A percentile compares a stretch with the other conserved stretches of the same genome.
phyloP scores from a whole-genome alignment of 2,329 filamentous ascomycete species.

The Phaeosphaeria sp. region DNA sequence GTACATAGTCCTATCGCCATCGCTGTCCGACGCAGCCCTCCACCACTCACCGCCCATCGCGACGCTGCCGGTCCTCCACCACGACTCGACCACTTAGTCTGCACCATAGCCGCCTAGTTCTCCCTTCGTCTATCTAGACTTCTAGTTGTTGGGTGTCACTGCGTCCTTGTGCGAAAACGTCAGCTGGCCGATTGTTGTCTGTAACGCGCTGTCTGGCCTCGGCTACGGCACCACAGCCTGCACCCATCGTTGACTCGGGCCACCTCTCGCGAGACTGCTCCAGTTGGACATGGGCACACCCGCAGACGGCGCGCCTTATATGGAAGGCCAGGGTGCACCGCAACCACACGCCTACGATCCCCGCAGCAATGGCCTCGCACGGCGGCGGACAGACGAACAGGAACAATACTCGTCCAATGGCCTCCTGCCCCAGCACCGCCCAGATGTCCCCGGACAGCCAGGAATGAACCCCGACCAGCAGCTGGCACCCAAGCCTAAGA shows the following conservation, averaged over 20 bases:
- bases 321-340: slow-evolving; percentile 38
- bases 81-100: not conserved
- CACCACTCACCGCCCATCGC: slow-evolving; percentile 11
- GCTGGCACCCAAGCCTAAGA: slow-evolving; percentile 35
- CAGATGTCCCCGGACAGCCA: slow-evolving; percentile 31
- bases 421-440: slow-evolving; percentile 31
- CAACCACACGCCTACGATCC: slow-evolving; percentile 39
- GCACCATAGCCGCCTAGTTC: not conserved
- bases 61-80: slow-evolving; percentile 1
- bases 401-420: slow-evolving; percentile 29
- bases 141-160: not conserved
- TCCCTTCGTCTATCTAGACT: not conserved
- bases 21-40: slow-evolving; percentile 20
- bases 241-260: slow-evolving; percentile 4
- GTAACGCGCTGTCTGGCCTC: slow-evolving; percentile 13
- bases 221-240: slow-evolving; percentile 8
- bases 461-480: slow-evolving; percentile 40
- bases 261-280: slow-evolving; percentile 30
- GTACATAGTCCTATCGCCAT: slow-evolving; percentile 13
- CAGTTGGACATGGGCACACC: slow-evolving; percentile 42
- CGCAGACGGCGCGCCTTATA: slow-evolving; percentile 44
- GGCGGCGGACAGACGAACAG: slow-evolving; percentile 40
- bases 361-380: slow-evolving; percentile 38
- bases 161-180: not conserved
- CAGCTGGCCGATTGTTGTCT: not conserved